Conservation (phyloP, 495 filamentous ascomycete genomes). For the Penicillium soppii region DNA sequence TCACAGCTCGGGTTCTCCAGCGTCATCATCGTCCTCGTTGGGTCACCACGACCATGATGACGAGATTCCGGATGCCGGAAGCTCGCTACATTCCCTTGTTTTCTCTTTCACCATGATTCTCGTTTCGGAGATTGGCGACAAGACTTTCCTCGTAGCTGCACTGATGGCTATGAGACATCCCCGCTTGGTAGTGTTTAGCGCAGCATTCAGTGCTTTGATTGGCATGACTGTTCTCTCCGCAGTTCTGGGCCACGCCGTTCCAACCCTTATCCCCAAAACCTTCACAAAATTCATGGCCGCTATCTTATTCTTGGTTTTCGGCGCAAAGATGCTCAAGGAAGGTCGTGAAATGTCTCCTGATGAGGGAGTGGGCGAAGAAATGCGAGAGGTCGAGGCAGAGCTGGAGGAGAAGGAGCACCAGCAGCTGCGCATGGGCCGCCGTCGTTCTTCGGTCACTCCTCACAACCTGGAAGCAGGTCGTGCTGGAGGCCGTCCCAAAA, state of each 20-base stretch:
- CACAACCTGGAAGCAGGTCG: constrained; percentile 51
- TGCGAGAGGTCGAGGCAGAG: constrained; percentile 95
- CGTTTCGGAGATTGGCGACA: constrained; percentile 96
- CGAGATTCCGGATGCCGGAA: constrained; percentile 58
- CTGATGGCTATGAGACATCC: constrained; percentile 99
- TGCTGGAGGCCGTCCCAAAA: constrained; percentile 39
- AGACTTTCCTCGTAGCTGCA: constrained; percentile 95
- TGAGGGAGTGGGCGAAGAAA: constrained; percentile 89
- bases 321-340: constrained; percentile 79
- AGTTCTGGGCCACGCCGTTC: constrained; percentile 90
- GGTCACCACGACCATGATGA: constrained; percentile 10
- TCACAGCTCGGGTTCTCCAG: constrained; percentile 36
- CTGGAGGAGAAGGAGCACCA: constrained; percentile 88
- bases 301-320: constrained; percentile 84
- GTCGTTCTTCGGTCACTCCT: constrained; percentile 53
- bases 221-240: constrained; percentile 97
- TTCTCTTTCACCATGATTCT: constrained; percentile 97
- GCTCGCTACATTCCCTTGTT: constrained; percentile 85
- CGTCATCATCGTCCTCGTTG: not conserved
- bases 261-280: constrained; percentile 82
- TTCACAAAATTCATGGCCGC: constrained; percentile 86
- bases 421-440: constrained; percentile 52
- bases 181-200: constrained; percentile 86
- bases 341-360: constrained; percentile 83
- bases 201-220: constrained; percentile 86